Evolutionary conservation across 2,329 filamentous ascomycete species (phyloP).

Genomic region (Colletotrichum sp.): DNA sequence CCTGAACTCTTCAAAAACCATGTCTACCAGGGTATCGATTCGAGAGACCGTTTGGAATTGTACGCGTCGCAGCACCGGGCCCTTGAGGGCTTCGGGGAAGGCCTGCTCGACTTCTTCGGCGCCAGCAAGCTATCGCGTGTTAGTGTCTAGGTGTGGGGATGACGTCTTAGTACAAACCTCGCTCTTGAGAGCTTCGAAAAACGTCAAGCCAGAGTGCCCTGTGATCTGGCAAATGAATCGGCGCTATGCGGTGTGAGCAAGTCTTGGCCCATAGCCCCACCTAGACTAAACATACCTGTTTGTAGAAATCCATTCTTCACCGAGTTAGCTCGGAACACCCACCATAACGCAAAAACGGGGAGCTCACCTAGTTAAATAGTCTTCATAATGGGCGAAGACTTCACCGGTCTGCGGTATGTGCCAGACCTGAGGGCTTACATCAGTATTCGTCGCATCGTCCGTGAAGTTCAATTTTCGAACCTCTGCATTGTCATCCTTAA

Average conservation of each 20-base stretch:
- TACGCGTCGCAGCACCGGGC: conserved; percentile 86
- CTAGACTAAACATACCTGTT: conserved; percentile 65
- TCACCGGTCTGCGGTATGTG: conserved; percentile 89
- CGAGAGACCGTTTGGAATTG: conserved; percentile 90
- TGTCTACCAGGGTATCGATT: conserved; percentile 80
- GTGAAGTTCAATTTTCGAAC: conserved; percentile 51
- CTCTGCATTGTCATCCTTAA: conserved; percentile 84
- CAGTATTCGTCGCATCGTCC: conserved; percentile 18
- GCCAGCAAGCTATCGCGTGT: conserved; percentile 66
- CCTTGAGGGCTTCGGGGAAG: conserved; percentile 90
- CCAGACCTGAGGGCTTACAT: conserved; percentile 73
- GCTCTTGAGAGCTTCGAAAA: conserved; percentile 90
- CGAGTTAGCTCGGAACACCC: conserved; percentile 31
- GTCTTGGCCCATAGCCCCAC: conserved; percentile 18
- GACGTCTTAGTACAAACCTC: conserved; percentile 66
- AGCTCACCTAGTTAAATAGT: conserved; percentile 80
- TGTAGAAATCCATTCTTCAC: conserved; percentile 87
- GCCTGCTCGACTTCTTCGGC: conserved; percentile 88
- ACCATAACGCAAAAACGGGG: background rate
- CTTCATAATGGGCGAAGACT: conserved; percentile 86
- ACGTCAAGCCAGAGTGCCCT: conserved; percentile 87
- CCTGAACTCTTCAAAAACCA: conserved; percentile 80
- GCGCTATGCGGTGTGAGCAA: conserved; percentile 54
- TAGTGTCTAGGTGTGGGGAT: background rate
- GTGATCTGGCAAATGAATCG: conserved; percentile 96